These are phyloP conservation scores for Abrus precatorius DNA, from an alignment of 306 rosid genomes.

Conservation along the genomic window DNA sequence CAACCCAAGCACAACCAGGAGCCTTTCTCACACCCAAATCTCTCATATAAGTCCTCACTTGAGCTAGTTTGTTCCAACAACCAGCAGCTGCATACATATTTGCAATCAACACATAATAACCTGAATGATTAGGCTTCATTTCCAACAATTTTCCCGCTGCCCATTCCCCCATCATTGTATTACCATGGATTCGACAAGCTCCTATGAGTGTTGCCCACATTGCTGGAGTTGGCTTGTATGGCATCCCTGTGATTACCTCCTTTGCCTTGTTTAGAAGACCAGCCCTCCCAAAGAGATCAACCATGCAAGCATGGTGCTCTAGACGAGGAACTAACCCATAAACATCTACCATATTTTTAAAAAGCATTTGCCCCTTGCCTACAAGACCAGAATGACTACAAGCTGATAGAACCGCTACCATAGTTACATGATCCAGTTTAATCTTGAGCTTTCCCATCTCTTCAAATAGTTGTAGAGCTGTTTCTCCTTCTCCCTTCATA, in stretches of 20 bases:
- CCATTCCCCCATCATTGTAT: constrained; percentile 79
- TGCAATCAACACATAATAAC: constrained; percentile 87
- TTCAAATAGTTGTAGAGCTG: constrained; percentile 73
- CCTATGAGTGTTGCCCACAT: constrained; percentile 95
- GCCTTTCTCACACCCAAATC: constrained; percentile 76
- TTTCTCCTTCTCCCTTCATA: constrained; percentile 79
- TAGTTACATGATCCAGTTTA: constrained; percentile 82
- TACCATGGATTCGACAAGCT: constrained; percentile 80
- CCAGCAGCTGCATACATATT: constrained; percentile 95
- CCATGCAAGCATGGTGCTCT: constrained; percentile 91
- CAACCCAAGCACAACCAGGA: constrained; percentile 87
- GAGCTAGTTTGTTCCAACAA: constrained; percentile 71
- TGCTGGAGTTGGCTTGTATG: constrained; percentile 82
- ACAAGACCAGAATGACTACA: constrained; percentile 93
- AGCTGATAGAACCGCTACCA: constrained; percentile 84
- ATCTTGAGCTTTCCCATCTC: constrained; percentile 70
- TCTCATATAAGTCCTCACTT: constrained; percentile 85
- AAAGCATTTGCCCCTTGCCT: constrained; percentile 61
- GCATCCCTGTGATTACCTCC: constrained; percentile 73
- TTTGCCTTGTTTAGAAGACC: constrained; percentile 76
- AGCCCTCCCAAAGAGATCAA: constrained; percentile 89
- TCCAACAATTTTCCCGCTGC: constrained; percentile 86
- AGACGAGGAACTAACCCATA: constrained; percentile 63
- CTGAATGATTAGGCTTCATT: constrained; percentile 77
- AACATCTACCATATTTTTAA: constrained; percentile 65